Base-by-base conservation (phyloP, 192 early-diverging fungal genomes). In the Entomortierella lignicola region DNA sequence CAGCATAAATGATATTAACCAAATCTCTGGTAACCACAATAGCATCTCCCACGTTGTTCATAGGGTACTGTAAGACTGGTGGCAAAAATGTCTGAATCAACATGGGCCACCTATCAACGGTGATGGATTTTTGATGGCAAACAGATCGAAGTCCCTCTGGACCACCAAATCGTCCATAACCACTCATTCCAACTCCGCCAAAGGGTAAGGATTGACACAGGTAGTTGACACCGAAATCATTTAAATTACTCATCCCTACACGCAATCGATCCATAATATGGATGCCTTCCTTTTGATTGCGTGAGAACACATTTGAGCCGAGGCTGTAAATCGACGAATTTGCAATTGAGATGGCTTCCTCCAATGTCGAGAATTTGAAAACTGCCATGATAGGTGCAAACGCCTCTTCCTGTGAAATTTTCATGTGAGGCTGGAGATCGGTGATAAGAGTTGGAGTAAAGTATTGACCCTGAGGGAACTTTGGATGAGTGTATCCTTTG, bases 191-290 rank as follows among this genome's bases (percentile, higher is more conserved):
- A 10, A 95, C 90, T 60, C 93, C 93, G 55, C 93, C 93, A 85
- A 95, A 95, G 2, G 93, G 93, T 59, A 95, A 67, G 2, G 89
- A 84, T 71, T 95, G 92, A 80, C 92, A 93, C 6, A 96, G 85
- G 60, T 95, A 96, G 57, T 91, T 94, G 65, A 91, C 90, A 20
- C 86, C 95, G 69, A 94, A 96, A 70, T 95, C 95, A 74, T 96
- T 96, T 63, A 95, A 82, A 53, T 96, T 96, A 54, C 87, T 79
- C 92, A 94, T 94, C 18, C 95, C 95, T 0, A 87, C 85, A 63
- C 88, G 88, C 51, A 95, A 74, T 18, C 71, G 75, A 25, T 85
- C 74, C n/a, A 88, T 87, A 26, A 95, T 85, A 12, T 85, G 74
- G 30, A 86, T 77, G 11, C 86, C 94, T 44, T 87, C 82, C 11